Base-by-base conservation (phyloP, 306 rosid genomes). In the Castanospermum australe region DNA sequence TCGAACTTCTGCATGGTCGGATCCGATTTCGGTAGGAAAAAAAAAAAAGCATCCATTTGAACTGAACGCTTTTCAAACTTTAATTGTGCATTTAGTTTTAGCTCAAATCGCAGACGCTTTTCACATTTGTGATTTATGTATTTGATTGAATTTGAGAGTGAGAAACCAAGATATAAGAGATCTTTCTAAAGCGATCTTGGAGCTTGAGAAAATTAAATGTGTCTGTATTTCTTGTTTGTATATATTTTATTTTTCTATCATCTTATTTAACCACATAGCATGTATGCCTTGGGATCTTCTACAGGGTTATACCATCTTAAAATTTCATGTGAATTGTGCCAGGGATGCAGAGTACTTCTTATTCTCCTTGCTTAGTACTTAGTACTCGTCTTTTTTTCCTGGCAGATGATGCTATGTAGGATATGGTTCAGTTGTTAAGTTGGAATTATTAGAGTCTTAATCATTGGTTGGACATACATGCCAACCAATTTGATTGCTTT, bases 381-480 rank as follows among this genome's bases (percentile, higher is more conserved):
- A n/a, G n/a, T n/a, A n/a, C 33, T 25, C 44, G 41, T 41, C 2
- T n/a, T 25, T 66, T 10, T 78, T 54, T 44, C 50, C 24, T 36
- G 22, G 71, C 32, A 38, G 75, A 71, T 63, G 57, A 75, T 63
- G 59, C 57, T 51, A 70, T 82, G 67, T 75, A 18, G 57, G 9
- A 12, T 70, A 20, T 63, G 32, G 73, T 56, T 79, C 77, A 75
- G 80, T 79, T 55, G 77, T 82, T 70, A 22, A 75, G 36, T 62
- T 63, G 73, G 50, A 75, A 70, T 75, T 78, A 63, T 74, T 48
- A 66, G 66, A 42, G 28, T 55, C 50, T 57, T 75, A 71, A 86
- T 65, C 28, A 64, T 86, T 71, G 80, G 70, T 79, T 71, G 60
- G 24, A 76, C 55, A 75, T 72, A 47, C 70, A 2, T 61, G 79